Base-by-base conservation (phyloP, 768 basidiomycete species). In the Sarcodon sp. region DNA sequence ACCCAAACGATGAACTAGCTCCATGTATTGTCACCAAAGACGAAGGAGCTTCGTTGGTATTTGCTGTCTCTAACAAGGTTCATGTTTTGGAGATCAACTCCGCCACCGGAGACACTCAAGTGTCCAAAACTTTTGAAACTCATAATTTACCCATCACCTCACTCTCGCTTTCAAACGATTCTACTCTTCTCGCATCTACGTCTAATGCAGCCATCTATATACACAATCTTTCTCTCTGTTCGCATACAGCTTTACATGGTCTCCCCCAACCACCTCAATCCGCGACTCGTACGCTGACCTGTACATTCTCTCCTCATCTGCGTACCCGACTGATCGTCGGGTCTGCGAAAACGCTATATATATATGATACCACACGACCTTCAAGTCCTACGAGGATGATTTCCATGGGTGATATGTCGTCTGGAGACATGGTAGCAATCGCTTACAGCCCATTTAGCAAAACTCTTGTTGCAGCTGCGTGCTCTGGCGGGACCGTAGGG, bases 391-490 rank as follows among this genome's bases (percentile, higher is more conserved):
- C 68, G 27, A 84, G 79, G 59, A 64, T 62, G 0, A 62, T 86
- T 35, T 51, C 66, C 1, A 55, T 85, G 47, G 55, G 56, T 34
- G 56, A 55, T 52, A 66, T 63, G 8, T 75, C 76, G 18, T 55
- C 63, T 0, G 78, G 77, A 7, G 61, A 72, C n/a, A 70, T 87
- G 18, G 61, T 74, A 4, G 72, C 71, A 10, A 60, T 86, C 7
- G 68, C 76, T 6, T 77, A 75, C 51, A 85, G 83, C 52, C 83
- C 85, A 6, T 87, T 85, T 61, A 86, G 83, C 63, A 86, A 80
- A 65, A 80, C 79, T 2, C 64, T 87, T 33, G 67, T 82, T 21
- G 79, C 79, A 2, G 71, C 72, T 38, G 76, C 72, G 1, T 79
- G 72, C 37, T 65, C 71, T 10, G 66, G 62, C 4, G 83, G 83